These are phyloP conservation scores for Wickerhamiella allomyrinae DNA, from an alignment of 805 yeast genomes.

Conservation along the genomic window DNA sequence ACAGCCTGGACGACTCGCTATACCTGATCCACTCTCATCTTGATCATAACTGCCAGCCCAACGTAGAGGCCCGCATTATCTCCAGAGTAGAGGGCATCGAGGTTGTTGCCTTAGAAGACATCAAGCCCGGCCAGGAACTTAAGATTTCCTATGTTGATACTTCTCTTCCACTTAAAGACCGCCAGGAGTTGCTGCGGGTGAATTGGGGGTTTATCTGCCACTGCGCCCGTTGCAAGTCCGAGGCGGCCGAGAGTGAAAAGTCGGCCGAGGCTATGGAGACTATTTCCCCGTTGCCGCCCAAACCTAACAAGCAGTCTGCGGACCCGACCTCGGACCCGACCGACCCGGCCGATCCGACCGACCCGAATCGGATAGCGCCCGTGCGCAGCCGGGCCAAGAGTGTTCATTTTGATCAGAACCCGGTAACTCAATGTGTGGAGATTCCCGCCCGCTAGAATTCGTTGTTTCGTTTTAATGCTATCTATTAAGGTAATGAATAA, in stretches of 20 bases:
- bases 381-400: conserved; percentile 15
- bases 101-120: conserved; percentile 43
- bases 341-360: no score
- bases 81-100: conserved; percentile 34
- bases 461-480: no score
- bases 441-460: conserved; percentile 3
- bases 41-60: conserved; percentile 68
- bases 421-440: conserved; percentile 8
- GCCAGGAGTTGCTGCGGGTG: conserved; percentile 50
- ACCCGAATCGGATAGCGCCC: no score
- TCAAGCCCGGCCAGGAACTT: conserved; percentile 53
- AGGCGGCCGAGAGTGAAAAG: conserved; percentile 9
- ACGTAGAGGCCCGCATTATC: conserved; percentile 29
- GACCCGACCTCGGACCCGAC: no score
- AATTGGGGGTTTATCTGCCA: conserved; percentile 70
- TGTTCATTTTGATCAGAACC: conserved; percentile 16
- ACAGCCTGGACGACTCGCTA: conserved; percentile 51
- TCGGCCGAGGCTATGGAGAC: background rate
- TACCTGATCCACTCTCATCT: conserved; percentile 53
- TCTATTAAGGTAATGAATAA: no score
- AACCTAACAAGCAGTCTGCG: no score
- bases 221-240: conserved; percentile 47
- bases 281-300: no score
- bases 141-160: conserved; percentile 60
- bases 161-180: conserved; percentile 40